Conservation (phyloP, 2,329 filamentous ascomycete genomes). For the Endoconidiophora laricicola region DNA sequence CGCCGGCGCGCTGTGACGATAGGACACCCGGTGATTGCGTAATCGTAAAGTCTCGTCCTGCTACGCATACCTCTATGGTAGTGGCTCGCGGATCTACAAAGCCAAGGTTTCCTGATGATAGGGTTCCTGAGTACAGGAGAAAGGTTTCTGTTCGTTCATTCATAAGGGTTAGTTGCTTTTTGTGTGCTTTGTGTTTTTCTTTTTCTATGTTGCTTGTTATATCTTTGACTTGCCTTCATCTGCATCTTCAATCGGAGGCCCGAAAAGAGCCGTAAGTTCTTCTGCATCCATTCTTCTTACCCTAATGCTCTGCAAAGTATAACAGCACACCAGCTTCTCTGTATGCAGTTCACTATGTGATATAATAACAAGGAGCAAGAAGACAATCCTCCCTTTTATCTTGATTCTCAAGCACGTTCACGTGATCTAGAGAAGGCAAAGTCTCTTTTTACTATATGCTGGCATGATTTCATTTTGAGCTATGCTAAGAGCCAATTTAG, state of each 20-base stretch:
- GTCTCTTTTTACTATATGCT: no score
- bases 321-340: no score
- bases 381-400: no score
- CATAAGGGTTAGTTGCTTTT: conserved; percentile 2
- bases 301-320: no score
- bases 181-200: conserved; percentile 39
- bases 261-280: conserved; percentile 10
- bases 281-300: conserved; percentile 1
- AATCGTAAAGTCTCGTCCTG: conserved; percentile 54
- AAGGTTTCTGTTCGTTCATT: conserved; percentile 53
- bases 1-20: conserved; percentile 52
- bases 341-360: no score
- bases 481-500: no score
- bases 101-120: conserved; percentile 63
- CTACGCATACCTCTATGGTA: conserved; percentile 50
- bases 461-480: no score
- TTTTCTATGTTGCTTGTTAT: neutral
- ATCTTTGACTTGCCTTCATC: conserved; percentile 27
- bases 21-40: conserved; percentile 73
- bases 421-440: no score
- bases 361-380: no score
- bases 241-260: conserved; percentile 27
- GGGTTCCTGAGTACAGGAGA: conserved; percentile 60
- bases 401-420: no score
- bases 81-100: conserved; percentile 61